Base-by-base conservation (phyloP, 2,329 filamentous ascomycete species). In the Clonostachys sp. region DNA sequence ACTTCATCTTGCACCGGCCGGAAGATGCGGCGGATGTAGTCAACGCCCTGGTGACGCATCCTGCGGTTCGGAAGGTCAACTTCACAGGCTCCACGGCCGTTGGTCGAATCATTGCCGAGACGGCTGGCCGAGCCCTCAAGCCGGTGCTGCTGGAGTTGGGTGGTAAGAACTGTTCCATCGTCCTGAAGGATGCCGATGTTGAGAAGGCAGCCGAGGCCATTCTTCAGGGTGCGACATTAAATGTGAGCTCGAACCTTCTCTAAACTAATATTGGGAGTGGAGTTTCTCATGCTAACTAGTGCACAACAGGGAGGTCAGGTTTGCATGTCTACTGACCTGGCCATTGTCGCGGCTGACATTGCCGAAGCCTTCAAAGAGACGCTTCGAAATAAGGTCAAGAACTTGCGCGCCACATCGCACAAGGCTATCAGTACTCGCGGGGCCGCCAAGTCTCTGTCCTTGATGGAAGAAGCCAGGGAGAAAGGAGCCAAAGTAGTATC, bases 261-360 rank as follows among this genome's bases (percentile, higher is more conserved):
- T 8, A 8, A 24, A 24, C 6, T 24, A 3, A 24, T 24, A 24
- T 39, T 10, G 6, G 35, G 36, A 39, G 36, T 17, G 14, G 36
- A 17, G 14, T 7, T 14, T 39, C 14, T 14, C 14, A 14, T 17
- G 36, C 16, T 39, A 39, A 39, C 36, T 13, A 9, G 9, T 8
- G 24, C 24, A 7, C 24, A 24, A 24, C 41, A 57, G 48, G 30
- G 47, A 18, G 85, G 85, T 2, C 85, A 89, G 67, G 80, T 88
- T 41, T 89, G 85, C 69, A 87, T 88, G 84, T 73, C 76, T 8
- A 87, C 84, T 0, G 84, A 87, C 60, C 75, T 81, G 13, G 78
- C 86, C 12, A 48, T 71, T 14, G 63, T 70, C 9, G 61, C 67
- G 50, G 53, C 57, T 45, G 53, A 48, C 30, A 47, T 59, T 16